phyloP scores from a whole-genome alignment of 768 basidiomycete genomes.

The Tulasnella sp. region DNA sequence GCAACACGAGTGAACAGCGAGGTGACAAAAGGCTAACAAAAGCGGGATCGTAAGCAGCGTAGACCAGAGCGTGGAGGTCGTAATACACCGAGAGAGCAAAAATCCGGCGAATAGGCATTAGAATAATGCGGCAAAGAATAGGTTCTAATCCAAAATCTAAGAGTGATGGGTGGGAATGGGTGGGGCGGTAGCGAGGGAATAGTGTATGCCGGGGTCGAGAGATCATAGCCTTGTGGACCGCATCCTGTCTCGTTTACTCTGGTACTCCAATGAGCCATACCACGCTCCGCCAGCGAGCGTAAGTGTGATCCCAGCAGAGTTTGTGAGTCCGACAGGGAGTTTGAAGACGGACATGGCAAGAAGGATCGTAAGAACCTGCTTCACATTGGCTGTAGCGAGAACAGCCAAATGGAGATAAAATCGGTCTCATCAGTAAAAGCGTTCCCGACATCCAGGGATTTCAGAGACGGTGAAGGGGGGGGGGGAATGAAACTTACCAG shows the following conservation, averaged over 20 bases:
- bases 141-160: too few relatives aligned
- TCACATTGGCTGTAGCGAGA: slow-evolving; percentile 57
- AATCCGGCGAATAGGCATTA: too few relatives aligned
- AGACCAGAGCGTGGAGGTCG: too few relatives aligned
- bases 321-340: slow-evolving; percentile 64
- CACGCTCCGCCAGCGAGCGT: slow-evolving; percentile 80
- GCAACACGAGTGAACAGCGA: too few relatives aligned
- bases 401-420: neutral
- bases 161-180: too few relatives aligned
- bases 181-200: too few relatives aligned
- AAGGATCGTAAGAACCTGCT: slow-evolving; percentile 84
- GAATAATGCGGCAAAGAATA: too few relatives aligned
- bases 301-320: slow-evolving; percentile 70
- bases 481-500: slow-evolving; percentile 40
- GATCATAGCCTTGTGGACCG: too few relatives aligned
- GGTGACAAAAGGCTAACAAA: too few relatives aligned
- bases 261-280: slow-evolving; percentile 59
- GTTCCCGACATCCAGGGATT: slow-evolving; percentile 13
- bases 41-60: too few relatives aligned
- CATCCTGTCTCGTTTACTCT: slow-evolving; percentile 18
- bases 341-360: slow-evolving; percentile 77
- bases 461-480: neutral
- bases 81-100: too few relatives aligned
- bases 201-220: too few relatives aligned
- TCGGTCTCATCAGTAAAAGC: slow-evolving; percentile 15